phyloP scores from a whole-genome alignment of 1,139 yeast genomes.

The Eremothecium gossypii region DNA sequence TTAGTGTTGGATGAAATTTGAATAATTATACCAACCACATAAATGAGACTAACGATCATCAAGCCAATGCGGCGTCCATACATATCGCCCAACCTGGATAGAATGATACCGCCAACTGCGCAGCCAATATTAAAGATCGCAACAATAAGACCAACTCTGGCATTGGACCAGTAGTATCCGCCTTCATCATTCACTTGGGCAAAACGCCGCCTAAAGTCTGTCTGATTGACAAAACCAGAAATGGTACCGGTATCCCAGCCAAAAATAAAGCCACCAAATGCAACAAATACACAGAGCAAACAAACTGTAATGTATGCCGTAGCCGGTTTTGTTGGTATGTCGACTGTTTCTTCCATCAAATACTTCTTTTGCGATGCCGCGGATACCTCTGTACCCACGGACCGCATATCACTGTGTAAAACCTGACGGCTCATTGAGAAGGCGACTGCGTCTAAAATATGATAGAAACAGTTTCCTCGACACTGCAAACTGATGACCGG shows the following conservation, averaged over 20 bases:
- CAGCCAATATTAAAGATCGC: conserved; percentile 64
- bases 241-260: conserved; percentile 76
- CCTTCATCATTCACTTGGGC: conserved; percentile 22
- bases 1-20: conserved; percentile 46
- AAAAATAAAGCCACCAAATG: conserved; percentile 59
- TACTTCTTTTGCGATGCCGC: conserved; percentile 3
- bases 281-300: conserved; percentile 37
- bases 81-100: conserved; percentile 45
- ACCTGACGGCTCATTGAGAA: neutral
- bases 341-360: conserved; percentile 12
- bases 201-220: conserved; percentile 44
- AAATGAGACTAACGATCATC: conserved; percentile 46
- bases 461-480: neutral
- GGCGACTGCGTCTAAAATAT: neutral
- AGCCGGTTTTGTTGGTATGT: conserved; percentile 17
- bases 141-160: conserved; percentile 52
- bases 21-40: conserved; percentile 53
- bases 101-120: conserved; percentile 55
- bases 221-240: conserved; percentile 66
- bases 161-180: conserved; percentile 37
- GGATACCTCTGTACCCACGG: conserved; percentile 1
- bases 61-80: conserved; percentile 57
- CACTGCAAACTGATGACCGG: neutral
- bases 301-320: conserved; percentile 32
- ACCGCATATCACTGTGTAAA: neutral